Base-by-base conservation (phyloP, 495 filamentous ascomycete genomes). In the Friedmanniomyces endolithicus region DNA sequence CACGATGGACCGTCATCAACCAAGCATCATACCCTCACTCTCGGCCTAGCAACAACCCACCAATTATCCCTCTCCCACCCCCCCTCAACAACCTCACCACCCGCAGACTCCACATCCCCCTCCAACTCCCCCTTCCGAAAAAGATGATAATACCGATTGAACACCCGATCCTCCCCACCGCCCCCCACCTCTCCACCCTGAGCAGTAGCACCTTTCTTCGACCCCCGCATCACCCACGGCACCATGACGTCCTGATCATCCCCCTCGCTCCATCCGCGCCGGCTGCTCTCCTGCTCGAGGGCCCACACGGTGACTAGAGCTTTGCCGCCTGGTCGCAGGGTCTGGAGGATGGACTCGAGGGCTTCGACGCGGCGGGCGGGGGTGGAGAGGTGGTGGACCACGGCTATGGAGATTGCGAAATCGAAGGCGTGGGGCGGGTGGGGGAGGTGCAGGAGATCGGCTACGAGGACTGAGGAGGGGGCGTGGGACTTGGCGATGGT, bases 1-100 rank as follows among this genome's bases (percentile, higher is more conserved):
- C n/a, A n/a, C n/a, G n/a, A n/a, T n/a, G n/a, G n/a, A n/a, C n/a
- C n/a, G n/a, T n/a, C n/a, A n/a, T n/a, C n/a, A n/a, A n/a, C n/a
- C n/a, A n/a, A n/a, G n/a, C n/a, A 41, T 41, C 37, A 41, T 41
- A 19, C 17, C 37, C 2, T 6, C 17, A 6, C 6, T 6, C 37
- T 4, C 34, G n/a, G 48, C 17, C 8, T 33, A 24, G 75, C 77
- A 46, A 88, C 83, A 33, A 77, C 87, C 90, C 92, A 98, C 92
- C 92, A 97, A 74, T 98, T 98, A 61, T 98, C 92, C 69, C 81
- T 92, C 65, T 98, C 92, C 72, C 96, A 98, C 25, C 92, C 92
- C 52, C 82, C 83, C 58, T 84, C 82, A 40, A 90, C 57, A 17
- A 95, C 79, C 47, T 65, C 67, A 33, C 92, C 92, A 29, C 87